These are phyloP conservation scores for Lagerstroemia speciosa DNA, from an alignment of 345 rosid species.

Conservation along the genomic window DNA sequence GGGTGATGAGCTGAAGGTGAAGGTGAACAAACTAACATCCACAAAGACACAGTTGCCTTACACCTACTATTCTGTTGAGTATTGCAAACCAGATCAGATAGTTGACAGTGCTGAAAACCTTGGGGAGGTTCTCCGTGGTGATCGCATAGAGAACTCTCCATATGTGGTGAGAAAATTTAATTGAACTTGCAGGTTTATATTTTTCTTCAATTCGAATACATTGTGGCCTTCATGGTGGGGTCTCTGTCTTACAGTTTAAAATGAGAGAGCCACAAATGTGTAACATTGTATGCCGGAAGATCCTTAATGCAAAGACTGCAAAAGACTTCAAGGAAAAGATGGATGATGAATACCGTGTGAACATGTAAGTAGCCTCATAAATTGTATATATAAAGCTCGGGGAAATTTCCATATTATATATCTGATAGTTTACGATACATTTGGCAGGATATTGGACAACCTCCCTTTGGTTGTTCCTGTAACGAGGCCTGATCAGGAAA, in stretches of 20 bases:
- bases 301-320: slow-evolving; percentile 44
- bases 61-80: slow-evolving; percentile 65
- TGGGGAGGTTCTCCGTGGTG: slow-evolving; percentile 92
- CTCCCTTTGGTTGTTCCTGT: slow-evolving; percentile 62
- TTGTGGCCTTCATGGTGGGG: slow-evolving; percentile 1
- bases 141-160: slow-evolving; percentile 85
- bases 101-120: slow-evolving; percentile 89
- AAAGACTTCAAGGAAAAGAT: slow-evolving; percentile 77
- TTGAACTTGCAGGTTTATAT: neutral
- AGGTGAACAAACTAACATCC: slow-evolving; percentile 84
- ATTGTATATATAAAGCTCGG: neutral
- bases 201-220: neutral
- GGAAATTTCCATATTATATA: neutral
- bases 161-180: slow-evolving; percentile 38
- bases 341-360: slow-evolving; percentile 73
- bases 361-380: slow-evolving; percentile 38
- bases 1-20: slow-evolving; percentile 78
- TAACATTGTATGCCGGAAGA: slow-evolving; percentile 38
- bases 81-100: slow-evolving; percentile 49
- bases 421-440: neutral
- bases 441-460: slow-evolving; percentile 65
- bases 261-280: slow-evolving; percentile 81
- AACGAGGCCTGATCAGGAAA: slow-evolving; percentile 41
- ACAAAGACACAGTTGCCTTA: slow-evolving; percentile 93
- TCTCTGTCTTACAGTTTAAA: slow-evolving; percentile 46